These are phyloP conservation scores for Pholiota adiposa DNA, from an alignment of 1,284 basidiomycete genomes.

Conservation along the genomic window DNA sequence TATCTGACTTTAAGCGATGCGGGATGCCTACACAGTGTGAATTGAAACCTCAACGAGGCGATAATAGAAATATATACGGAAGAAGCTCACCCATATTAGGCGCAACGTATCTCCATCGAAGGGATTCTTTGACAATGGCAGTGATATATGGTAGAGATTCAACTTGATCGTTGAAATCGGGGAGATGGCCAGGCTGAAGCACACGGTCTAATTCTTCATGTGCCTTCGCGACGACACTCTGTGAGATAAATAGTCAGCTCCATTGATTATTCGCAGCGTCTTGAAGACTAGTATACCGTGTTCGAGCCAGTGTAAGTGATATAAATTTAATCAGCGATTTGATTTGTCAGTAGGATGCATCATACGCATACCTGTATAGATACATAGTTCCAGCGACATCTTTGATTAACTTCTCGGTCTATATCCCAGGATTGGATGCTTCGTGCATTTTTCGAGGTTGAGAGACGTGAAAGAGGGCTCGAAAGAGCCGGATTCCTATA, in stretches of 20 bases:
- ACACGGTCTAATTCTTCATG: constrained; percentile 10
- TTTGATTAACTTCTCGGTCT: constrained; percentile 1
- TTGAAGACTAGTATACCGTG: not conserved
- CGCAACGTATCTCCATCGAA: constrained; percentile 6
- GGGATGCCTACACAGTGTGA: constrained; percentile 23
- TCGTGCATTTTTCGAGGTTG: not conserved
- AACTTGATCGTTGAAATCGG: constrained; percentile 7
- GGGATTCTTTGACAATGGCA: constrained; percentile 8
- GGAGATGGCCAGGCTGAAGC: not conserved
- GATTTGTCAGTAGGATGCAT: too few species aligned
- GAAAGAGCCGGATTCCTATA: not conserved
- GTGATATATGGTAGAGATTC: constrained; percentile 10
- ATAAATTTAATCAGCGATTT: too few species aligned
- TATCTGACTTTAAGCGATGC: constrained; percentile 27
- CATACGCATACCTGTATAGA: not conserved
- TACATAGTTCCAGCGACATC: not conserved
- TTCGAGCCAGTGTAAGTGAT: not conserved
- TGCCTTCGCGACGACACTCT: constrained; percentile 3
- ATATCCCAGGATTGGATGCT: not conserved
- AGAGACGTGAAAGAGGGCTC: not conserved
- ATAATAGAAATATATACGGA: not conserved
- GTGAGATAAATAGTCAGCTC: too few species aligned
- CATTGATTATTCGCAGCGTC: too few species aligned
- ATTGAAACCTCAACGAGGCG: too few species aligned
- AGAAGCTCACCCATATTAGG: constrained; percentile 2